A percentile compares a stretch with the other conserved stretches of the same genome.
Evolutionary conservation across 768 basidiomycete species (phyloP).

Genomic region (Rhizopogon rudus): DNA sequence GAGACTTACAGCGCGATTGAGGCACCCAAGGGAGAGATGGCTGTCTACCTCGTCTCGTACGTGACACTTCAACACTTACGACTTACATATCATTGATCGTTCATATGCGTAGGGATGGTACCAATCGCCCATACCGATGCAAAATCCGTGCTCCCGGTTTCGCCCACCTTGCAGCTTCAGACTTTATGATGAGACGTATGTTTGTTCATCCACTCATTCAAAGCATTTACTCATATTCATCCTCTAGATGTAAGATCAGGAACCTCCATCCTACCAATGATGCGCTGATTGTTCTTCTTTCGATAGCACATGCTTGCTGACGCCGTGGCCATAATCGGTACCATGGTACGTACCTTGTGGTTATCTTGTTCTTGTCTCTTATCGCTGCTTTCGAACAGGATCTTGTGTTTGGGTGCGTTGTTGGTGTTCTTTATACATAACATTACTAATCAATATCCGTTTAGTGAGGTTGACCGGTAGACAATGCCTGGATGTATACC

Average conservation of each 20-base stretch:
- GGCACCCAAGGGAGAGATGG: slow-evolving; percentile 99
- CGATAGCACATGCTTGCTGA: slow-evolving; percentile 84
- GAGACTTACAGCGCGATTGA: slow-evolving; percentile 98
- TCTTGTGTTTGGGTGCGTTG: slow-evolving; percentile 88
- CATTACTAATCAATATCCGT: background rate
- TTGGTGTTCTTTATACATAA: background rate
- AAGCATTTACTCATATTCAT: slow-evolving; percentile 2
- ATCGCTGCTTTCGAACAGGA: slow-evolving; percentile 39
- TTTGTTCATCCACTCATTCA: slow-evolving; percentile 15
- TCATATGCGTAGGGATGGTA: slow-evolving; percentile 62
- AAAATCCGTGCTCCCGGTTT: slow-evolving; percentile 97
- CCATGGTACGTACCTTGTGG: slow-evolving; percentile 62
- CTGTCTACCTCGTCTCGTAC: slow-evolving; percentile 93
- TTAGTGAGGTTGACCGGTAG: slow-evolving; percentile 29
- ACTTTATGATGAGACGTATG: slow-evolving; percentile 97
- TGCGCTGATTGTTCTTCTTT: slow-evolving; percentile 11
- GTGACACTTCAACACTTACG: slow-evolving; percentile 21
- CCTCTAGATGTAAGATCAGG: slow-evolving; percentile 32
- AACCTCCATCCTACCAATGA: background rate
- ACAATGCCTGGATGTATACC: slow-evolving; percentile 8
- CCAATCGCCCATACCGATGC: slow-evolving; percentile 94
- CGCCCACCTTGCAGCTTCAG: slow-evolving; percentile 91
- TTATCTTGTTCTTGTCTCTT: slow-evolving; percentile 5
- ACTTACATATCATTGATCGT: background rate
- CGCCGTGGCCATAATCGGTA: slow-evolving; percentile 95